These are phyloP conservation scores for Flaveria sonorensis DNA, from an alignment of 129 eudicot species.

Conservation along the genomic window DNA sequence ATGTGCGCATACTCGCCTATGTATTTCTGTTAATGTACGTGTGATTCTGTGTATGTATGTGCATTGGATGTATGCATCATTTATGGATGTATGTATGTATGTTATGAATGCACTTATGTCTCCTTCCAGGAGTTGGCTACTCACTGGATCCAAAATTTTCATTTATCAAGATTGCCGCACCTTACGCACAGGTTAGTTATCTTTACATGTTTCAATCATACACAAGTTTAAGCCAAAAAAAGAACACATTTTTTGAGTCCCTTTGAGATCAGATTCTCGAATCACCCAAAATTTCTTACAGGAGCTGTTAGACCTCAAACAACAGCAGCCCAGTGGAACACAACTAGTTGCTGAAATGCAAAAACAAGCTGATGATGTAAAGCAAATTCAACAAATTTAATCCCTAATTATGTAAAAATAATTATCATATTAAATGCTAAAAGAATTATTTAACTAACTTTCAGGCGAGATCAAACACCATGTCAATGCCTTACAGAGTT, in stretches of 20 bases:
- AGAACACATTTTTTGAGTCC: neutral
- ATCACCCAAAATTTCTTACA: constrained; percentile 32
- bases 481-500: constrained; percentile 96
- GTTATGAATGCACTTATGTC: constrained; percentile 5
- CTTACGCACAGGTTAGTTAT: constrained; percentile 79
- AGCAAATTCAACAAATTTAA: neutral
- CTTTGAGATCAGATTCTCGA: constrained; percentile 15
- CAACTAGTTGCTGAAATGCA: constrained; percentile 84
- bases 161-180: constrained; percentile 90
- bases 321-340: constrained; percentile 64
- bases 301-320: constrained; percentile 87
- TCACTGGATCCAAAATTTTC: constrained; percentile 86
- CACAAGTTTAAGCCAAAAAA: constrained; percentile 1
- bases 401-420: neutral
- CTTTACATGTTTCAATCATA: neutral
- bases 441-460: constrained; percentile 1
- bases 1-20: neutral
- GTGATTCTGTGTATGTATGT: neutral
- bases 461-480: constrained; percentile 82
- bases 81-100: neutral
- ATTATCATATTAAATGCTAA: constrained; percentile 15
- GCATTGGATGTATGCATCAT: neutral
- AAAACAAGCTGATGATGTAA: constrained; percentile 93
- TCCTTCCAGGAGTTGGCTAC: constrained; percentile 73
- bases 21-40: neutral